phyloP scores from a whole-genome alignment of 2,329 filamentous ascomycete genomes.

The Colletotrichum noveboracense region DNA sequence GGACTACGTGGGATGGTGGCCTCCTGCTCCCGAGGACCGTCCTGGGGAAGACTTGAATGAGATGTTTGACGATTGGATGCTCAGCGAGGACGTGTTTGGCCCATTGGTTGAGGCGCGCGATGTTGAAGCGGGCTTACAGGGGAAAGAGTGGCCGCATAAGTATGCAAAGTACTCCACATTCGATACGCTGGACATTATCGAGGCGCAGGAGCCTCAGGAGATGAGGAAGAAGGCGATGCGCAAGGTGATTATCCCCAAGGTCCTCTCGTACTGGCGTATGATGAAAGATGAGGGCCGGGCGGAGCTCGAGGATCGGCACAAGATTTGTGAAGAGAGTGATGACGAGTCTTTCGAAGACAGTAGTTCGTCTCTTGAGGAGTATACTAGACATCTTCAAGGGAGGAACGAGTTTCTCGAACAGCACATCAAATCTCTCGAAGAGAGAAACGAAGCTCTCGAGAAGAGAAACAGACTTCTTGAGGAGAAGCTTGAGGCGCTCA shows the following conservation, averaged over 20 bases:
- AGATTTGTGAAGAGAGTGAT: neutral
- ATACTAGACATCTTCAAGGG: neutral
- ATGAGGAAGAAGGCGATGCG: neutral
- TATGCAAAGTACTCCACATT: neutral
- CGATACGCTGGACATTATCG: fast-evolving
- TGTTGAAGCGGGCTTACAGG: neutral
- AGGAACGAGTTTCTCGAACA: neutral
- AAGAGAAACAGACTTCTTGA: neutral
- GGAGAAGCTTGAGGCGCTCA: neutral
- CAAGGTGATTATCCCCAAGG: neutral
- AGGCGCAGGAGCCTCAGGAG: neutral
- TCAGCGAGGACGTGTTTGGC: neutral
- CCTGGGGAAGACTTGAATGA: neutral
- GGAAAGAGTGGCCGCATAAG: neutral
- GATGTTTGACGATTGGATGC: neutral
- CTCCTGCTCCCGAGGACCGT: neutral
- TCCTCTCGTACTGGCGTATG: neutral
- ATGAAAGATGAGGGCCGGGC: fast-evolving
- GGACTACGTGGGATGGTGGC: neutral
- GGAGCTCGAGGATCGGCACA: neutral
- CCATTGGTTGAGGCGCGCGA: neutral
- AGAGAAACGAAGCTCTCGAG: neutral
- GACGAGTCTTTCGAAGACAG: neutral
- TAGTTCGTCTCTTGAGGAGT: neutral
- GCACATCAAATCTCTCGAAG: neutral